A percentile compares a stretch with the other conserved stretches of the same genome.
Evolutionary conservation across 306 rosid species (phyloP).

Genomic region (Hylodesmum podocarpum): DNA sequence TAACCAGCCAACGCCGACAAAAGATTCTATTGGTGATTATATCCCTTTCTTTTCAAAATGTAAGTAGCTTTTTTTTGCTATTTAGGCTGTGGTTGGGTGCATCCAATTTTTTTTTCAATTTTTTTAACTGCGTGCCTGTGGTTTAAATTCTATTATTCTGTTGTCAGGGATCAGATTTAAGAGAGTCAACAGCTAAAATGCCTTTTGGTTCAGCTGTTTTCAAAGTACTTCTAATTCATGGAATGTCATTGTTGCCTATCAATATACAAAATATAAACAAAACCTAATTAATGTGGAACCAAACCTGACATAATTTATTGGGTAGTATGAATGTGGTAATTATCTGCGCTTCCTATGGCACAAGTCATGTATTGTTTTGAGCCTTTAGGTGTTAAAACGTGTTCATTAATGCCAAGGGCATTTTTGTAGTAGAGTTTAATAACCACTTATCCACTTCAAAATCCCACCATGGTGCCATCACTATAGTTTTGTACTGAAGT

Average conservation of each 20-base stretch:
- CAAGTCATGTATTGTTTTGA: background rate
- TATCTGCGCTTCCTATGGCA: background rate
- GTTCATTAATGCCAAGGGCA: background rate
- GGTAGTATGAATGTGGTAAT: background rate
- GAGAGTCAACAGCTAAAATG: background rate
- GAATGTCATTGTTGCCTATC: background rate
- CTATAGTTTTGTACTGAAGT: background rate
- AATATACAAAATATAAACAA: background rate
- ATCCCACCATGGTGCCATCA: background rate
- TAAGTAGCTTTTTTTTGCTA: background rate
- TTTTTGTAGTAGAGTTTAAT: background rate
- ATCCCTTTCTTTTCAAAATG: background rate
- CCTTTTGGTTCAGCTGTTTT: background rate
- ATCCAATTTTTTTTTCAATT: constrained; percentile 1
- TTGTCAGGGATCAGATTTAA: background rate
- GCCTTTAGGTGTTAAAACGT: background rate
- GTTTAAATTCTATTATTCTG: background rate
- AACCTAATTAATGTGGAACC: background rate
- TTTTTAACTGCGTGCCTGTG: background rate
- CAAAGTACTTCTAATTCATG: background rate
- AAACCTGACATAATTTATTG: background rate
- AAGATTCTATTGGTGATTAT: constrained; percentile 4
- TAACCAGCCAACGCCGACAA: background rate
- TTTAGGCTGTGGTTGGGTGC: constrained; percentile 6
- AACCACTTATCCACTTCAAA: background rate